Evolutionary conservation across 352 stramenopile species (phyloP).

Genomic region (Phytophthora tentaculata): DNA sequence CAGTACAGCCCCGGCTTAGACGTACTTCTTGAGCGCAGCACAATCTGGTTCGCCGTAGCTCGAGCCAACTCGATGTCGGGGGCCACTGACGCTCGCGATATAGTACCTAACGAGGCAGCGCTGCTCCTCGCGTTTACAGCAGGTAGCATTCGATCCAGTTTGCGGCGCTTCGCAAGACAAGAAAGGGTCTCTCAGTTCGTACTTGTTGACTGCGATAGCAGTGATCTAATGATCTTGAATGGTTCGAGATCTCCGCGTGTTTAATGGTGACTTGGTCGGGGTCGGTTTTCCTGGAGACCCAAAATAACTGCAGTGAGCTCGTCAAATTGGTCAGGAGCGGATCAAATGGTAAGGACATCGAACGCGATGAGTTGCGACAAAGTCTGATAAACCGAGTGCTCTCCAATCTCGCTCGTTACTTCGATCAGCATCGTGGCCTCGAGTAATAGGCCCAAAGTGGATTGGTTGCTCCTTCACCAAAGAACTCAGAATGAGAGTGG

Average conservation of each 20-base stretch:
- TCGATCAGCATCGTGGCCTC: conserved; percentile 53
- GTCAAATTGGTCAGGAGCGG: conserved; percentile 53
- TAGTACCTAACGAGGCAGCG: background rate
- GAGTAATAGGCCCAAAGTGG: conserved; percentile 31
- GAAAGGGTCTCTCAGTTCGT: conserved; percentile 35
- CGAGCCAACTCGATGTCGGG: background rate
- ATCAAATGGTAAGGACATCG: conserved; percentile 38
- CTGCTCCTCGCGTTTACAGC: background rate
- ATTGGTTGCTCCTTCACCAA: conserved; percentile 14
- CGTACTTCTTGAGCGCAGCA: too few species aligned
- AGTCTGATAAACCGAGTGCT: conserved; percentile 34
- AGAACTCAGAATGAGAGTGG: conserved; percentile 45
- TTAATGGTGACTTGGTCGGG: conserved; percentile 22
- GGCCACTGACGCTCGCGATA: background rate
- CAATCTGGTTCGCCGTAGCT: background rate
- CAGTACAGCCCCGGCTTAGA: too few species aligned
- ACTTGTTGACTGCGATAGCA: conserved; percentile 36
- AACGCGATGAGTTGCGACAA: conserved; percentile 53
- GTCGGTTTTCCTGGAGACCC: conserved; percentile 35
- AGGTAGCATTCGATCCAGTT: conserved; percentile 6
- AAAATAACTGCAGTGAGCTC: conserved; percentile 44
- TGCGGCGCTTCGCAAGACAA: conserved; percentile 43
- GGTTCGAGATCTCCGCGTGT: conserved; percentile 24
- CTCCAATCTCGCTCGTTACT: conserved; percentile 41
- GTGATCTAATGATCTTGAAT: conserved; percentile 27